These are phyloP conservation scores for Vaccinium darrowii DNA, from an alignment of 148 eudicot species.

Conservation along the genomic window DNA sequence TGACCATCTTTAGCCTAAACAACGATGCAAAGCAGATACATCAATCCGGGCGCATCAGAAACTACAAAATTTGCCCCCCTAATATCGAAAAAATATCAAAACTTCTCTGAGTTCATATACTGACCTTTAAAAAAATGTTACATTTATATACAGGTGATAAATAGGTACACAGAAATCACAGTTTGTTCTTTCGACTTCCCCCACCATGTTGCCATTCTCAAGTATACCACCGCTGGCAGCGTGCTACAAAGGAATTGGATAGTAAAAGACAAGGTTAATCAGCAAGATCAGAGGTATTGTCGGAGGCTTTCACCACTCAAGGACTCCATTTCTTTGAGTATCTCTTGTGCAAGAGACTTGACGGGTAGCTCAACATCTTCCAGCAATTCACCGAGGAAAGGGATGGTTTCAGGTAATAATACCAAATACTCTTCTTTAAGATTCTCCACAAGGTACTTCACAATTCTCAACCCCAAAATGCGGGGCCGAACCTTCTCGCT, in stretches of 20 bases:
- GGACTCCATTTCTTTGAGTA: conserved; percentile 76
- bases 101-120: neutral
- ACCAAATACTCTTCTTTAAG: conserved; percentile 86
- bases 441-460: conserved; percentile 69
- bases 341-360: conserved; percentile 88
- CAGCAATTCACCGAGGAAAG: conserved; percentile 88
- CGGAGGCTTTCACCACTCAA: conserved; percentile 91
- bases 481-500: conserved; percentile 72
- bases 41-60: neutral
- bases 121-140: neutral
- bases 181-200: neutral
- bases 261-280: neutral
- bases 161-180: neutral
- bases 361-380: conserved; percentile 85
- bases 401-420: conserved; percentile 81
- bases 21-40: neutral
- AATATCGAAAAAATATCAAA: neutral
- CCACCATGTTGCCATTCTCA: neutral
- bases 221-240: neutral
- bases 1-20: neutral
- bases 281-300: conserved; percentile 52
- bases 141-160: conserved; percentile 13
- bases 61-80: conserved; percentile 4
- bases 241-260: neutral
- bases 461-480: conserved; percentile 63